Evolutionary conservation across 805 yeast species (phyloP), one percentile per base, ranked within the genome.

Genomic region (Debaryomyces hansenii): DNA sequence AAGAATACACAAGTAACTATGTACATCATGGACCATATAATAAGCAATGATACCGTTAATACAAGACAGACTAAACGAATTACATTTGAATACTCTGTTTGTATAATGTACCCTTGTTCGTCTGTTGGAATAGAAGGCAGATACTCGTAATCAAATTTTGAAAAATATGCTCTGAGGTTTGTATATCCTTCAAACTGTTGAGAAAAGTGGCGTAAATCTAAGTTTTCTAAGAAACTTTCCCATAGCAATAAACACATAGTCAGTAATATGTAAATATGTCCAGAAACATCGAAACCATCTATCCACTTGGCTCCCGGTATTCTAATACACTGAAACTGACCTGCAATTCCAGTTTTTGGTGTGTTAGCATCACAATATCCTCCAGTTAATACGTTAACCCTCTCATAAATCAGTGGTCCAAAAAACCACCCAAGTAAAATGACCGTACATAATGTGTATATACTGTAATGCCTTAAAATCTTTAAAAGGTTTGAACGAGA

Each of bases 211-310:
- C 16, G 34, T 31, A 31, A 6, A 31, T 31, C 16, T 11, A 31
- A 14, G 11, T 12, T 14, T 31, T 31, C 16, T 15, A 47, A 15
- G 6, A 40, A 14, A 14, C 16, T 42, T 18, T 42, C 28, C 53
- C 54, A 46, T 5, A 77, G 46, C 8, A 77, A 59, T 47, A 77
- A 51, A 49, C 80, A 74, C 12, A 74, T 54, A 5, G 74, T 74
- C 1, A 68, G 57, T 1, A 79, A 45, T 43, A 78, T 69, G 51
- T 77, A 77, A 42, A 69, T 73, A 55, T 80, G 85, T 1, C 84
- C 83, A 34, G 82, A 76, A 4, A 74, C 62, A 54, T 80, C 84
- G 53, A 79, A 79, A 8, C 81, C 80, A 48, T 72, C 70, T 4
- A 55, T 55, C 83, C 84, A 79, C 12, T 51, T 41, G 1, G 75